Percentiles rank a stretch among this genome's conserved stretches.
Evolutionary conservation across 1,284 basidiomycete species (phyloP).

Genomic region (Melampsora americana): DNA sequence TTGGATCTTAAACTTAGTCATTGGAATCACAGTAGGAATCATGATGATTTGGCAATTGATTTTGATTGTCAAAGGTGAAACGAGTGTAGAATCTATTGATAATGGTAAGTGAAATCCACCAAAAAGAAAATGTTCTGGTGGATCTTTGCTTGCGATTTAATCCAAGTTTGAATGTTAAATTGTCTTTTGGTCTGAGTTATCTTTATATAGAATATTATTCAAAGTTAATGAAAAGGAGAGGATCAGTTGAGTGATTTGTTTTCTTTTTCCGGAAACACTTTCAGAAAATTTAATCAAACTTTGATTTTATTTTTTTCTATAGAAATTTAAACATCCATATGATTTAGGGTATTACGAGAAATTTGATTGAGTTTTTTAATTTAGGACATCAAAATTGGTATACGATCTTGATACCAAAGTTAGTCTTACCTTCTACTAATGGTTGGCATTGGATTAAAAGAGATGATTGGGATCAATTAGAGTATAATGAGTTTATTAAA

Average conservation of each 20-base stretch:
- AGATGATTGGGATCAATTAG: conserved; percentile 59
- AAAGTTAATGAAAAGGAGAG: not conserved
- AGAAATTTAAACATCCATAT: conserved; percentile 78
- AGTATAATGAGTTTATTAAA: conserved; percentile 58
- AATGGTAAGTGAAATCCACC: conserved; percentile 59
- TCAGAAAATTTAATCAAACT: not conserved
- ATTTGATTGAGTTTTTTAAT: conserved; percentile 85
- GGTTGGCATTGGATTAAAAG: conserved; percentile 76
- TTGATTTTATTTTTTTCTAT: not conserved
- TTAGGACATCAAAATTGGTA: conserved; percentile 72
- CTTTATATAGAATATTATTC: not conserved
- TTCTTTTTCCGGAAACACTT: not conserved
- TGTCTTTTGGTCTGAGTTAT: not conserved
- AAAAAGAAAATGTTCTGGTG: too few relatives aligned
- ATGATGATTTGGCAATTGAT: conserved; percentile 79
- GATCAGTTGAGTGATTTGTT: not conserved
- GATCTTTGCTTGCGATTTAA: conserved; percentile 13
- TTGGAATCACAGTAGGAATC: conserved; percentile 72
- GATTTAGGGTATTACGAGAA: conserved; percentile 72
- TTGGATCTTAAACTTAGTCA: conserved; percentile 45
- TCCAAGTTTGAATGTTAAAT: conserved; percentile 8
- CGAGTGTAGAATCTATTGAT: conserved; percentile 85
- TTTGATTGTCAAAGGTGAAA: conserved; percentile 74
- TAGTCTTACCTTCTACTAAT: conserved; percentile 76
- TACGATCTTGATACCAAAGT: conserved; percentile 76